A percentile compares a stretch with the other conserved stretches of the same genome.
These are phyloP conservation scores for Pouteria glomerata DNA, from an alignment of 148 eudicot species.

Conservation along the genomic window DNA sequence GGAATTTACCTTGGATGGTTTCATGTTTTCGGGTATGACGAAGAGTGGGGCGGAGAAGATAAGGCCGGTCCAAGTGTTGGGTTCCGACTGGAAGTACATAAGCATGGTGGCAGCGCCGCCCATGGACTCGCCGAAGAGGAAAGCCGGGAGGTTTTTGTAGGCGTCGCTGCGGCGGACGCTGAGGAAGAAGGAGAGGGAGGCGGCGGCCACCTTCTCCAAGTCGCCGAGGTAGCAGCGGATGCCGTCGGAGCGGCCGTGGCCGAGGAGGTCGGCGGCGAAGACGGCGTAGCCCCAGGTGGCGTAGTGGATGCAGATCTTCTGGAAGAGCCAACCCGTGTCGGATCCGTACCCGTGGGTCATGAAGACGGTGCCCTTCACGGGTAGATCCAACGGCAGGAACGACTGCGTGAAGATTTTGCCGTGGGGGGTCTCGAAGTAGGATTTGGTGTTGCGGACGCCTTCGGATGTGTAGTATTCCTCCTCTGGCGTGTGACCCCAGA, in stretches of 20 bases:
- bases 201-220: constrained; percentile 37
- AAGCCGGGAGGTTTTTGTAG: constrained; percentile 45
- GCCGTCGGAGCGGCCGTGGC: constrained; percentile 72
- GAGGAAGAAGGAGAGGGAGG: constrained; percentile 37
- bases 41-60: constrained; percentile 66
- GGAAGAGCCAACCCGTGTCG: constrained; percentile 68
- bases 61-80: constrained; percentile 55
- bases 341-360: constrained; percentile 77
- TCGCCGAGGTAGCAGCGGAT: constrained; percentile 53
- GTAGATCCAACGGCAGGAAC: constrained; percentile 32
- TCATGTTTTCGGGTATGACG: constrained; percentile 57
- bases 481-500: constrained; percentile 66
- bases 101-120: constrained; percentile 56
- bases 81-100: constrained; percentile 54
- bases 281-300: constrained; percentile 73
- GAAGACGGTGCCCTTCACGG: constrained; percentile 45
- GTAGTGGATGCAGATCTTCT: constrained; percentile 47
- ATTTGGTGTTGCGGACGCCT: constrained; percentile 49
- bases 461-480: constrained; percentile 59
- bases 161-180: constrained; percentile 39
- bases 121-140: constrained; percentile 55
- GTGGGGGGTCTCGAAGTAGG: constrained; percentile 52
- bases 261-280: constrained; percentile 60
- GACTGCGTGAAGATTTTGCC: constrained; percentile 59
- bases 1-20: constrained; percentile 46